These are phyloP conservation scores for Citrullus mucosospermus DNA, from an alignment of 306 rosid species.

Conservation along the genomic window DNA sequence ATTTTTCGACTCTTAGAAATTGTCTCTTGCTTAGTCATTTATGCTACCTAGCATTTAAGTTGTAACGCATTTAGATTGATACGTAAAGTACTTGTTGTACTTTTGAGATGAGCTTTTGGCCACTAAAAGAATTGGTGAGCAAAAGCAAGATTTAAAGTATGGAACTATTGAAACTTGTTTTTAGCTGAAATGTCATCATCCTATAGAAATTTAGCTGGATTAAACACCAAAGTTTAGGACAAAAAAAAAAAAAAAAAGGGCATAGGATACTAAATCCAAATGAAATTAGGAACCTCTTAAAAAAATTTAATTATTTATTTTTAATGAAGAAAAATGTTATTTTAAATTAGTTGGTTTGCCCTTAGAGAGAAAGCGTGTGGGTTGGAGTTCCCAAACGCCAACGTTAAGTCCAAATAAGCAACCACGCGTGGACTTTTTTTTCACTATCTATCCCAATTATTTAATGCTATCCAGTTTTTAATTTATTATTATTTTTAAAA, in stretches of 20 bases:
- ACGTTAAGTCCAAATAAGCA: slow-evolving; percentile 42
- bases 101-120: not conserved
- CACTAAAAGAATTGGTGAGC: not conserved
- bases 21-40: too few relatives aligned
- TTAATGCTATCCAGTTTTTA: slow-evolving; percentile 39
- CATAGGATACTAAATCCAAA: not conserved
- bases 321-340: not conserved
- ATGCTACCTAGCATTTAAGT: not conserved
- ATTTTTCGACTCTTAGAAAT: not conserved
- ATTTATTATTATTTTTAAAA: too few relatives aligned
- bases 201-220: not conserved
- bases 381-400: slow-evolving; percentile 4
- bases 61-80: not conserved
- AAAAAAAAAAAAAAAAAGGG: too few relatives aligned
- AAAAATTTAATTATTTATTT: not conserved
- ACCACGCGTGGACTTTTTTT: slow-evolving; percentile 58
- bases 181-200: not conserved
- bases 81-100: not conserved
- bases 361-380: slow-evolving; percentile 18
- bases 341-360: not conserved
- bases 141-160: not conserved
- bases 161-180: not conserved
- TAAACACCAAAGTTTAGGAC: not conserved
- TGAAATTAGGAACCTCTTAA: not conserved
- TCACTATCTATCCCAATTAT: not conserved